Conservation (phyloP, 192 early-diverging fungal genomes). For the Neocallimastix lanati region DNA sequence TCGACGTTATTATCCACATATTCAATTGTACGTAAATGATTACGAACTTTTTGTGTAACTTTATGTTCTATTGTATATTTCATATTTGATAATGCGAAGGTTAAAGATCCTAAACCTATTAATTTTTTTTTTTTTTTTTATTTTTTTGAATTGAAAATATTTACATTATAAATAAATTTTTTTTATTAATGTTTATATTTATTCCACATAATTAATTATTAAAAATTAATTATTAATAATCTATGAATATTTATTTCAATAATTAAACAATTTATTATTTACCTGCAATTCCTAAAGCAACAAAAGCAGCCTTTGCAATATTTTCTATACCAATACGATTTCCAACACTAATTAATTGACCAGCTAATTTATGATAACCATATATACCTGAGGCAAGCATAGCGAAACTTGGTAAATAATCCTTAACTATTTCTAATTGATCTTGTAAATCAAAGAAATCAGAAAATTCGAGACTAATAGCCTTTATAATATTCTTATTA, state of each 20-base stretch:
- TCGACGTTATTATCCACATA: slow-evolving; percentile 14
- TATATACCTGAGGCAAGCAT: slow-evolving; percentile 17
- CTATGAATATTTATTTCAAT: no score
- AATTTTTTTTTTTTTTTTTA: neutral
- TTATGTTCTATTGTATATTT: slow-evolving; percentile 16
- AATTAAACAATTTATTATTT: neutral
- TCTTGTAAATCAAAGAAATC: slow-evolving; percentile 33
- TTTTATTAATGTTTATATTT: no score
- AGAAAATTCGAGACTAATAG: slow-evolving; percentile 12
- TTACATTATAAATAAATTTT: no score
- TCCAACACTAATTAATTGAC: slow-evolving; percentile 4
- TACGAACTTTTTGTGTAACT: slow-evolving; percentile 15
- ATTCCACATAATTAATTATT: no score
- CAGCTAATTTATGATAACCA: slow-evolving; percentile 18
- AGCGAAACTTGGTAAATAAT: slow-evolving; percentile 23
- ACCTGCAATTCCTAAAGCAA: slow-evolving; percentile 30
- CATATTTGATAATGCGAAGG: slow-evolving; percentile 30
- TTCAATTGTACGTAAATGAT: slow-evolving; percentile 15
- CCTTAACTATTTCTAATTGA: slow-evolving; percentile 24
- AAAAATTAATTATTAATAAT: no score
- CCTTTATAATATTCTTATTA: slow-evolving; percentile 9
- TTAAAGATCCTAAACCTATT: slow-evolving; percentile 29
- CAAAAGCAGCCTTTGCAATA: slow-evolving; percentile 15
- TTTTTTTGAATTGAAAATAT: neutral
- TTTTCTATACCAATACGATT: slow-evolving; percentile 1